Base-by-base conservation (phyloP, 192 early-diverging fungal species). In the Coemansia sp. region DNA sequence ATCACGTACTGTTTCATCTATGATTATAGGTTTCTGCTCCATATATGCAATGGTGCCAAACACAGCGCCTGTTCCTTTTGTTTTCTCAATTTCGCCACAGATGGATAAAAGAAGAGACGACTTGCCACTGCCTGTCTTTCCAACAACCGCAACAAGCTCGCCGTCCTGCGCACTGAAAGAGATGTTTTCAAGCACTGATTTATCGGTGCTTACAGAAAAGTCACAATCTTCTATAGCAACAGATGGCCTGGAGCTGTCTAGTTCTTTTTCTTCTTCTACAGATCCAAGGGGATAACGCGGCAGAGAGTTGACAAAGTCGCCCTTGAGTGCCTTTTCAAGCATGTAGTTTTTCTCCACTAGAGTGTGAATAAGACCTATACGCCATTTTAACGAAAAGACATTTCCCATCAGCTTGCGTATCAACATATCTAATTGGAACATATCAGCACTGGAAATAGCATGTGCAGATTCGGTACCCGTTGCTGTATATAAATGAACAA, bases 71-170 rank as follows among this genome's bases (percentile, higher is more conserved):
- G 69, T n/a, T 0, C 86, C 86, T 7, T 32, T 22, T 0, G 57
- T 54, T 66, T 68, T 74, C 49, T 79, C 63, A 41, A 86, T 56
- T 53, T 87, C 80, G 20, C 89, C 84, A 39, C 87, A 69, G 32
- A 90, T 76, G 2, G 89, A 86, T 44, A 77, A 58, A 56, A 91
- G 57, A 13, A 91, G 62, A 13, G 84, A 81, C 1, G 87, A 85
- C 61, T 91, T 91, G 54, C 90, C 90, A 11, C 68, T 63, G 0
- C 88, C 88, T 8, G 88, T 86, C n/a, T 76, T 66, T 10, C 90
- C 88, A 20, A 85, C 73, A 16, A 91, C 73, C 5, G 32, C 32
- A 4, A 32, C 32, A 32, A 32, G 32, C 32, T 32, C 32, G 32
- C 32, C 32, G 32, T 32, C 57, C 1, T 13, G 16, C 1, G 54